Evolutionary conservation across 805 yeast genomes (phyloP).

Genomic region (Kregervanrija delftensis): DNA sequence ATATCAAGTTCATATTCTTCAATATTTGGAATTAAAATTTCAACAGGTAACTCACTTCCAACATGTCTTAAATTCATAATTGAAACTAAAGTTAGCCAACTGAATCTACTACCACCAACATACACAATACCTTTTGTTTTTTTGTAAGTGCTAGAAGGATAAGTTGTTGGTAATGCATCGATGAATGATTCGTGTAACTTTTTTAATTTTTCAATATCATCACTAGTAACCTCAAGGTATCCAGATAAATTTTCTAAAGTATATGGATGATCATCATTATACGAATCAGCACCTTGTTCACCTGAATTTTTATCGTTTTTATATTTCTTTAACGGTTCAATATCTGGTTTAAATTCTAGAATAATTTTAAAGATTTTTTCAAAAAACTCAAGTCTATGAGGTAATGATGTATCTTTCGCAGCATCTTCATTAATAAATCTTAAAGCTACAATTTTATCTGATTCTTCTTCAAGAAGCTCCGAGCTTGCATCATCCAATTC

Average conservation of each 20-base stretch:
- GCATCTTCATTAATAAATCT: not conserved
- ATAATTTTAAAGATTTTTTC: constrained; percentile 6
- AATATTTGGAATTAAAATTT: constrained; percentile 66
- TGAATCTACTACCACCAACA: constrained; percentile 75
- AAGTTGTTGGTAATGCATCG: constrained; percentile 37
- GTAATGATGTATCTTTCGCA: not conserved
- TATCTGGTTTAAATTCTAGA: constrained; percentile 35
- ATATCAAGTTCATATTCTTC: constrained; percentile 65
- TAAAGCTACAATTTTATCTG: not conserved
- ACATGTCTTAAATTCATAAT: constrained; percentile 53
- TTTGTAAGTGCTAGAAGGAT: constrained; percentile 38
- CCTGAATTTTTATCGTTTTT: not conserved
- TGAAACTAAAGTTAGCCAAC: constrained; percentile 60
- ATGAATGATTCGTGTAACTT: constrained; percentile 41
- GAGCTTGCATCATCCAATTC: not conserved
- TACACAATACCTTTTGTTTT: constrained; percentile 50
- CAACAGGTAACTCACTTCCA: constrained; percentile 69
- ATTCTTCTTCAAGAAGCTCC: too few relatives aligned
- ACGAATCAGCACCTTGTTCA: not conserved
- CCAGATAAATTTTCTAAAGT: constrained; percentile 29
- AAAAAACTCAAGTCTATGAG: not conserved
- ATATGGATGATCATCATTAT: not conserved
- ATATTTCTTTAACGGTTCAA: constrained; percentile 15
- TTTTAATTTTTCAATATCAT: constrained; percentile 39
- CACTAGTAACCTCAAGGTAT: constrained; percentile 39